Evolutionary conservation across 2,329 filamentous ascomycete species (phyloP), one percentile per base, ranked within the genome.

Genomic region (Drechmeria coniospora): DNA sequence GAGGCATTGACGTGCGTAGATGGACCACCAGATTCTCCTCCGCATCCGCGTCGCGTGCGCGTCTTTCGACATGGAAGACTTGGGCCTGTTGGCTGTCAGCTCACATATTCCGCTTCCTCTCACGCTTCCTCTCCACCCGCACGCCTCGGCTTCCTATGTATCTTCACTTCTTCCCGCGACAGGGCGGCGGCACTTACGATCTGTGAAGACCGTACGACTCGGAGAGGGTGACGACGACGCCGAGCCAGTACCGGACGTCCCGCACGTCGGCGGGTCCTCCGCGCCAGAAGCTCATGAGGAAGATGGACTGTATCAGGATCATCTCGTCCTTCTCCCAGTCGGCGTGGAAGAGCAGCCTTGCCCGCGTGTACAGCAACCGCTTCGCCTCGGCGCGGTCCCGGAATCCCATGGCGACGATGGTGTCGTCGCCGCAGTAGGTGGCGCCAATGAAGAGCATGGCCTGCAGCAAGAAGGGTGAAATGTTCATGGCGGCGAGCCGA

Each of bases 231-330:
- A 65, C 65, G 0, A 63, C 63, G 6, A 58, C 56, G 0, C 58
- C 60, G 2, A 65, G 42, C 61, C 61, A 65, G 35, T 63, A 63
- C 15, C 60, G 38, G 9, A 57, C 56, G 39, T 65, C 60, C 11
- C 58, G 51, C n/a, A 62, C 56, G 27, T 61, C 55, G 0, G 51
- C 47, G 0, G 64, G 60, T 0, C 59, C 58, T 6, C 59, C 61
- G 12, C 64, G 49, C 65, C 64, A 69, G 33, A 66, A 69, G 36
- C 64, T 68, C 48, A 69, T 53, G 17, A 69, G 42, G 36, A 69
- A 68, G 2, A 69, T 37, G 1, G 60, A 53, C 38, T 67, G 63
- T 0, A 68, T 51, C 5, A 65, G 53, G 0, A 52, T 57, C 0
- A 65, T 49, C 23, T 61, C 61, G 22, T 67, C 57, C 11, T 54